These are phyloP conservation scores for Monilinia polystroma DNA, from an alignment of 2,329 filamentous ascomycete genomes.

Conservation along the genomic window DNA sequence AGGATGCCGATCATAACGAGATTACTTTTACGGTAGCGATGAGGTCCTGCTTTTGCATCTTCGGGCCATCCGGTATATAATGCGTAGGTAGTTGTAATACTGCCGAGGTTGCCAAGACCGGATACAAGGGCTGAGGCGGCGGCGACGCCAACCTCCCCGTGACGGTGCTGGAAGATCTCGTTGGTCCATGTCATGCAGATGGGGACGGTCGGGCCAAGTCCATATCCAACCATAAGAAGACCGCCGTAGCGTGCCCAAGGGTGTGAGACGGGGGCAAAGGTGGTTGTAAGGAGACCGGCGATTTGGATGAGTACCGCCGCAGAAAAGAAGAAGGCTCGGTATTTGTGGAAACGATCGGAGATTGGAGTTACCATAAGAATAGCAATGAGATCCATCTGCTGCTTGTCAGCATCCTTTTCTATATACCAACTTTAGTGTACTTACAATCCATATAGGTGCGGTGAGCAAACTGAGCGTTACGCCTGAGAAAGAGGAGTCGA, in stretches of 20 bases:
- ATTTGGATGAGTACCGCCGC: slow-evolving; percentile 76
- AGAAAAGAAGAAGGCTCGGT: slow-evolving; percentile 79
- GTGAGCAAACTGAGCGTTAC: slow-evolving; percentile 79
- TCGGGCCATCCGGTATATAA: slow-evolving; percentile 83
- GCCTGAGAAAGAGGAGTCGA: slow-evolving; percentile 69
- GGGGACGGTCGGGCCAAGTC: slow-evolving; percentile 84
- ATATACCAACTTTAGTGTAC: slow-evolving; percentile 38
- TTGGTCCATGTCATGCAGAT: slow-evolving; percentile 94
- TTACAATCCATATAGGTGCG: slow-evolving; percentile 87
- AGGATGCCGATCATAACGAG: slow-evolving; percentile 86
- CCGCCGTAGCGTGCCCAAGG: slow-evolving; percentile 86
- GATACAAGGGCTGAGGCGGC: slow-evolving; percentile 83
- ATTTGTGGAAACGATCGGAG: slow-evolving; percentile 80
- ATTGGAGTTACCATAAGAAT: slow-evolving; percentile 83
- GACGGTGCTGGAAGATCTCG: slow-evolving; percentile 84
- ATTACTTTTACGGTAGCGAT: slow-evolving; percentile 80
- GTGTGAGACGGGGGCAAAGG: slow-evolving; percentile 64
- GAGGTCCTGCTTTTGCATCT: slow-evolving; percentile 65
- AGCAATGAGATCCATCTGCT: slow-evolving; percentile 78
- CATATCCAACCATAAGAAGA: slow-evolving; percentile 86
- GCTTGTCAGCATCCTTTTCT: slow-evolving; percentile 14
- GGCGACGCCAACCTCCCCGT: slow-evolving; percentile 88
- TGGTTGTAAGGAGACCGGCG: slow-evolving; percentile 73
- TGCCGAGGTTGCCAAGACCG: slow-evolving; percentile 82
- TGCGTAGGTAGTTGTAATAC: slow-evolving; percentile 84